Base-by-base conservation (phyloP, 2,329 filamentous ascomycete species). In the Lecanicillium sp. region DNA sequence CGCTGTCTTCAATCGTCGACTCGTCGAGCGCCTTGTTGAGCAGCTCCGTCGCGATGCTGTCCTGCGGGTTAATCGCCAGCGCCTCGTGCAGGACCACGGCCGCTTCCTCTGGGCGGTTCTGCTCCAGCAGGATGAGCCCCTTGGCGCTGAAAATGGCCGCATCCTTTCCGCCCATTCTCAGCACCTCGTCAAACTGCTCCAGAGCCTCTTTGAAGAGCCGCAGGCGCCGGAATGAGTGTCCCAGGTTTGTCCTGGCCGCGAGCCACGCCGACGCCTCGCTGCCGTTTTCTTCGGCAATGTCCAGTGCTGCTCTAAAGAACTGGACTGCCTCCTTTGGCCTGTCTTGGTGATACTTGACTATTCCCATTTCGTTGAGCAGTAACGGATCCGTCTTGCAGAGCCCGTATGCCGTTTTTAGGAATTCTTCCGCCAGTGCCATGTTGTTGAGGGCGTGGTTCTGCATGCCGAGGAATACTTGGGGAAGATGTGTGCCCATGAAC, bases 371-470 rank as follows among this genome's bases (percentile, higher is more conserved):
- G 57, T 98, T 98, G 40, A 98, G 71, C 4, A 98, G 77, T 5
- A 97, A 65, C 0, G 92, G 92, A 51, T 98, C 92, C 1, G 80
- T 84, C 51, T 81, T 78, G 66, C 87, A 94, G 11, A 94, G 71
- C 0, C 77, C 72, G 58, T 92, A 94, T 0, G 92, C 89, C 3
- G 87, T 88, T 52, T 87, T 88, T 32, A 97, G 75, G 58, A 97
- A 98, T 59, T 98, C 92, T 47, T 94, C 85, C 0, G 94, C 92
- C 13, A 97, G 73, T 1, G 81, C 81, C 77, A 97, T 86, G 53
- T 98, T 97, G 61, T 94, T 94, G 44, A 98, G 74, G 14, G 90
- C 87, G 34, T 97, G 81, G 61, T 98, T 94, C 59, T 98, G 94
- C 92, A 98, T 98, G 6, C 94, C 92, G 18, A 98, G 68, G 58